These are phyloP conservation scores for Brassica rapa DNA, from an alignment of 345 rosid genomes.

Conservation along the genomic window DNA sequence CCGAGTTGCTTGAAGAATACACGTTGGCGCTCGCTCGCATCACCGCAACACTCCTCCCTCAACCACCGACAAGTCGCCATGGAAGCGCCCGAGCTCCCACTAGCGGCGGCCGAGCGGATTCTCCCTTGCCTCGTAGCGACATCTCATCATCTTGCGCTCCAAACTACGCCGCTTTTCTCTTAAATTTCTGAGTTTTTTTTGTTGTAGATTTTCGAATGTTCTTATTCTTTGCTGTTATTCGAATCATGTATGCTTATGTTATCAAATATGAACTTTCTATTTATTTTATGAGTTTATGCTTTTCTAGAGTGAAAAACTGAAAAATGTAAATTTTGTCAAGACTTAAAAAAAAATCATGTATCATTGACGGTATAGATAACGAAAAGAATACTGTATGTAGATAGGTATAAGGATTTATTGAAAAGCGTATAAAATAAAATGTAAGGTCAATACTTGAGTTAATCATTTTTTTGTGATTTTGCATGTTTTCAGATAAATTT, in stretches of 20 bases:
- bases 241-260: neutral
- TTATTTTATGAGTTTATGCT: neutral
- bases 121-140: slow-evolving; percentile 32
- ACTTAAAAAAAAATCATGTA: neutral
- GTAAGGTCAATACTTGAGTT: neutral
- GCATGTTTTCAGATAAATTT: neutral
- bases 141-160: slow-evolving; percentile 33
- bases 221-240: slow-evolving; percentile 24
- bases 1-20: slow-evolving; percentile 45
- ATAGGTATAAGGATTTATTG: slow-evolving; percentile 1
- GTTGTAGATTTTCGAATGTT: slow-evolving; percentile 17
- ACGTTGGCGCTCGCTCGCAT: slow-evolving; percentile 42
- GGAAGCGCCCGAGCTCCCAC: slow-evolving; percentile 28
- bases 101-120: slow-evolving; percentile 14
- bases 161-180: slow-evolving; percentile 35
- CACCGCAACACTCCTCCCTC: slow-evolving; percentile 37
- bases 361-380: neutral
- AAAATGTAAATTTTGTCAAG: neutral
- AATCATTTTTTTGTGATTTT: neutral
- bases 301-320: neutral
- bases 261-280: slow-evolving; percentile 5
- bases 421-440: neutral
- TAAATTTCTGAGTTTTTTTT: slow-evolving; percentile 22
- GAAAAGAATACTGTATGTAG: neutral
- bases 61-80: slow-evolving; percentile 32